Evolutionary conservation across 2,329 filamentous ascomycete genomes (phyloP), one percentile per base, ranked within the genome.

Genomic region (Fusarium napiforme): DNA sequence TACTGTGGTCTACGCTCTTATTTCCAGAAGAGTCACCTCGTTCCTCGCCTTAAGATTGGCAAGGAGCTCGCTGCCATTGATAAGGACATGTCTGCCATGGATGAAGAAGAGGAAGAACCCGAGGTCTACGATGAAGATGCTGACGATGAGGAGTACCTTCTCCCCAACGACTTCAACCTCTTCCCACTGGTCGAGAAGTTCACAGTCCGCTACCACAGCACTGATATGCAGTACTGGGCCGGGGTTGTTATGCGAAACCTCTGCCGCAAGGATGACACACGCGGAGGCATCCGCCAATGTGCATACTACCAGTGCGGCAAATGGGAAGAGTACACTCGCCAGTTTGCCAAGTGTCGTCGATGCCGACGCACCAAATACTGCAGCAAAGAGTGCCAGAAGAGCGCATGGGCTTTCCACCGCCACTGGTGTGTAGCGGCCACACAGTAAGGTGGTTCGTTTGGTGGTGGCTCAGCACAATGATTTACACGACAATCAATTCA

Each of bases 381-480:
- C 91, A 98, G 95, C 89, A 99, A 99, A 84, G 96, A 99, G 83
- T 99, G 96, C 84, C 96, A 99, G 84, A 98, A 98, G 87, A 97
- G 94, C 77, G 97, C 96, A 15, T 99, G 96, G 96, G 95, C 96
- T 34, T 98, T 95, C 83, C 96, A 99, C 82, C 92, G 96, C 69
- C 97, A 98, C 84, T 99, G 96, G 96, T 99, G 96, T 82, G 92
- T 96, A 66, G 92, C 92, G 67, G 93, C 93, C 56, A 85, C 87
- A 39, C 86, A 87, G 83, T 89, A 81, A 69, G 60, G 34, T 39
- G 18, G 34, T 36, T 52, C 14, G 14, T 21, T 52, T 19, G 30
- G 52, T 57, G 70, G 64, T 57, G 18, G 46, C 40, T 43, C 57
- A 34, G 18, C 55, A 53, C 59, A 60, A 69, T 53, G 66, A 69